phyloP scores from a whole-genome alignment of 2,329 filamentous ascomycete species.

The Apiospora aurea region DNA sequence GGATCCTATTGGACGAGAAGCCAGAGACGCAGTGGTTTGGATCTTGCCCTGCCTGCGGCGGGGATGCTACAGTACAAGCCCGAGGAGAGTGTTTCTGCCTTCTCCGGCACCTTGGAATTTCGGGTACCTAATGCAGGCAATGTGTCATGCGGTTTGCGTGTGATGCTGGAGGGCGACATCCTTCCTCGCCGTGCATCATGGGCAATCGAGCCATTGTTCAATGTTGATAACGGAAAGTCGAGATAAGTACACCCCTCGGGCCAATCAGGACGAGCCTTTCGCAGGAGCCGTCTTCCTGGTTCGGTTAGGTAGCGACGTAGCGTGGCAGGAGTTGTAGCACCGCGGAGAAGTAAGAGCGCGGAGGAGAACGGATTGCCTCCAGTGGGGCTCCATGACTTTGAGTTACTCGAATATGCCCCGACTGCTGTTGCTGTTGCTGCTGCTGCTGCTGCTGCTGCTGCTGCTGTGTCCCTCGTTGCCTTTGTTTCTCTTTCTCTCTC shows the following conservation, averaged over 20 bases:
- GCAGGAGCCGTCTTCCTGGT: background rate
- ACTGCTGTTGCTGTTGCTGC: background rate
- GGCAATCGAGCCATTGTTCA: slow-evolving; percentile 1
- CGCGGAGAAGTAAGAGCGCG: slow-evolving; percentile 19
- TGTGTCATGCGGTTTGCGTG: slow-evolving; percentile 13
- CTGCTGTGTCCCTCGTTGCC: background rate
- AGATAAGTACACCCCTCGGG: background rate
- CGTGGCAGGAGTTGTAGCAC: background rate
- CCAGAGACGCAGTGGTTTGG: background rate
- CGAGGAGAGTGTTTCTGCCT: slow-evolving; percentile 2
- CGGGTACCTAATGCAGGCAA: slow-evolving; percentile 10
- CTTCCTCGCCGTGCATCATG: background rate
- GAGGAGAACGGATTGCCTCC: background rate
- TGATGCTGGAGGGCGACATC: background rate
- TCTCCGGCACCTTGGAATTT: background rate
- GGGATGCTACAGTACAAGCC: background rate
- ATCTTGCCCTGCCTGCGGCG: background rate
- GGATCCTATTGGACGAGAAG: slow-evolving; percentile 12
- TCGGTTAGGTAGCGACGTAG: slow-evolving; percentile 9
- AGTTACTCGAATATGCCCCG: background rate
- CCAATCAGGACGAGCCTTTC: background rate
- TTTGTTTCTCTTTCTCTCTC: too few species aligned
- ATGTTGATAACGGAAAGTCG: slow-evolving; percentile 16
- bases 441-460: too few species aligned
- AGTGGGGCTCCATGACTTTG: background rate